Evolutionary conservation across 2,329 filamentous ascomycete species (phyloP).

Genomic region (Ascochyta clinopodiicola): DNA sequence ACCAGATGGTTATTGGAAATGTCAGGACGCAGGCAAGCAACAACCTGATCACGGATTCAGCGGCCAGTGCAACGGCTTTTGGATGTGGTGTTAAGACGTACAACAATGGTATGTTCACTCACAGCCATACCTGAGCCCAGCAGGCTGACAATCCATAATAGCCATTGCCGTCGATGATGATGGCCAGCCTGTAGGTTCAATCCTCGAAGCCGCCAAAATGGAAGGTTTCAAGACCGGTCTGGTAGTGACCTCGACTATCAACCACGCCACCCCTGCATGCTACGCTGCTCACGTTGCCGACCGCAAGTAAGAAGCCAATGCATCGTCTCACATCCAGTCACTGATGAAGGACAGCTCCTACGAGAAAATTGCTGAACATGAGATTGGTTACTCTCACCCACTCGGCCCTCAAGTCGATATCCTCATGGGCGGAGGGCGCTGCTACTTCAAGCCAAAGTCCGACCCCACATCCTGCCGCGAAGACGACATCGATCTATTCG

Average conservation of each 20-base stretch:
- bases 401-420: slow-evolving; percentile 50
- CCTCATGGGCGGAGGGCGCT: slow-evolving; percentile 51
- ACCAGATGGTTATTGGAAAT: slow-evolving; percentile 31
- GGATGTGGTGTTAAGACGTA: slow-evolving; percentile 51
- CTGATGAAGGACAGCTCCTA: slow-evolving; percentile 32
- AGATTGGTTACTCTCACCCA: slow-evolving; percentile 51
- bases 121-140: no score
- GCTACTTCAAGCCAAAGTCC: slow-evolving; percentile 51
- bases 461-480: slow-evolving; percentile 47
- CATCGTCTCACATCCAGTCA: neutral
- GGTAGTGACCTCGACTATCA: slow-evolving; percentile 53
- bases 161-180: slow-evolving; percentile 46
- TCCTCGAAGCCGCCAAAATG: slow-evolving; percentile 51
- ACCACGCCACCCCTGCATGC: slow-evolving; percentile 42
- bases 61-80: slow-evolving; percentile 51
- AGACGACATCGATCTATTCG: slow-evolving; percentile 49
- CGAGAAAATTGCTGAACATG: slow-evolving; percentile 49
- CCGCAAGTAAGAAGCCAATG: slow-evolving; percentile 13
- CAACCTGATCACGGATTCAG: slow-evolving; percentile 52
- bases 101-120: slow-evolving; percentile 35
- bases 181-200: slow-evolving; percentile 46
- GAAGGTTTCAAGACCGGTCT: slow-evolving; percentile 51
- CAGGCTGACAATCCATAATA: neutral
- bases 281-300: slow-evolving; percentile 24
- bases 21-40: slow-evolving; percentile 33